These are phyloP conservation scores for Salvia hispanica DNA, from an alignment of 257 asterid genomes.

Conservation along the genomic window DNA sequence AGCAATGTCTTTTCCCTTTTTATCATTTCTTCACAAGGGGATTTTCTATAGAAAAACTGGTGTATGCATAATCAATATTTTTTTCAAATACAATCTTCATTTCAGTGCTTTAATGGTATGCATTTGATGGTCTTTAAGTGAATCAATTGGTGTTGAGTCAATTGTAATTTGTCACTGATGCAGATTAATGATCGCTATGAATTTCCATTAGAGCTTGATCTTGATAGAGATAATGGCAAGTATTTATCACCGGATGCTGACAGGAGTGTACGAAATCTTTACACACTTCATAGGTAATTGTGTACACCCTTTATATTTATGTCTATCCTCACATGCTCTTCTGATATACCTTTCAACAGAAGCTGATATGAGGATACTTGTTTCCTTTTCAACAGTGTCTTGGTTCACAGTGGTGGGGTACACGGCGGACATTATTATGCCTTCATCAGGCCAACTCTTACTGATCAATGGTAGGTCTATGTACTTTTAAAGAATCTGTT, in stretches of 20 bases:
- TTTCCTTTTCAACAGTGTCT: slow-evolving; percentile 62
- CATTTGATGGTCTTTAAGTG: slow-evolving; percentile 18
- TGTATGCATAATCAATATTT: slow-evolving; percentile 8
- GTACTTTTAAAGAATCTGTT: slow-evolving; percentile 5
- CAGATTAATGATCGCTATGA: slow-evolving; percentile 96
- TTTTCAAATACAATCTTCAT: background rate
- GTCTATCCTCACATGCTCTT: background rate
- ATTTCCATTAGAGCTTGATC: slow-evolving; percentile 89
- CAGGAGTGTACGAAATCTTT: slow-evolving; percentile 84
- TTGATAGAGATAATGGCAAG: slow-evolving; percentile 85
- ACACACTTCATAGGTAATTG: slow-evolving; percentile 84
- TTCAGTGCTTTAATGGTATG: background rate
- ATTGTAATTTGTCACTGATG: slow-evolving; percentile 23
- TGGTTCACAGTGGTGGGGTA: slow-evolving; percentile 98
- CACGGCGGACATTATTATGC: slow-evolving; percentile 99
- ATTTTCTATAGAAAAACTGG: background rate
- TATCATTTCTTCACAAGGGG: slow-evolving; percentile 14
- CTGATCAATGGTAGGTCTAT: slow-evolving; percentile 76
- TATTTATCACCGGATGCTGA: slow-evolving; percentile 91
- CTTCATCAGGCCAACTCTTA: slow-evolving; percentile 87
- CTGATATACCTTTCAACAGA: background rate
- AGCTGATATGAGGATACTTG: background rate
- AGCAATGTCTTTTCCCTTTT: slow-evolving; percentile 1
- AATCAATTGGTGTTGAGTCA: slow-evolving; percentile 21
- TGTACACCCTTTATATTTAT: slow-evolving; percentile 19